Evolutionary conservation across 2,329 filamentous ascomycete species (phyloP), one percentile per base, ranked within the genome.

Genomic region (Berkeleyomyces basicola): DNA sequence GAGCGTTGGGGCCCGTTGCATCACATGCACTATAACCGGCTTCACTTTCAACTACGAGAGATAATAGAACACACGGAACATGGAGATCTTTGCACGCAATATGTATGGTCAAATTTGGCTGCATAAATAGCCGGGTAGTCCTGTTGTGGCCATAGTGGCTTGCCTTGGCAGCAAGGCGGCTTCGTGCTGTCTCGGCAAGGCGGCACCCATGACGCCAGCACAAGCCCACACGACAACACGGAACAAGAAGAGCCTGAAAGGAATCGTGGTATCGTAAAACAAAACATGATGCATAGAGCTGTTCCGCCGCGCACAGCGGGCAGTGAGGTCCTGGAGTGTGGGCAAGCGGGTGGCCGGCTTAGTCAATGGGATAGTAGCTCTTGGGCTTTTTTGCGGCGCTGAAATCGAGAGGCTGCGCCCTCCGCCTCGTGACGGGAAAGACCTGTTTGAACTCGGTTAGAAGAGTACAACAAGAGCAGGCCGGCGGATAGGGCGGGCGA

Each of bases 341-440:
- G 23, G 23, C 1, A 23, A 23, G 23, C 23, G 23, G 23, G 23
- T 23, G 23, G 42, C 51, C 3, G 9, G 33, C 46, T 63, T 42
- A 64, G 31, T 61, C 59, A 14, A 64, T 39, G 11, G 63, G 63
- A 31, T 62, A 65, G 60, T 61, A 65, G n/a, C 55, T 47, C 42
- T 62, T 65, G 57, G 55, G 47, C 63, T 61, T 65, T 51, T 49
- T 39, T 14, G 60, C 36, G 10, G 96, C 83, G 10, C 91, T 90
- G 3, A 90, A 89, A 0, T 90, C 90, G 61, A 91, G 80, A 40
- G 86, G 73, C 66, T 87, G 82, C 58, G 79, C 76, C 69, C 79
- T 78, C 70, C 88, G 80, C 70, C 88, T 75, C 0, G 78, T 77
- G 7, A 77, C 59, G 5, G 82, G 82, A 66, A 84, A 84, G 33